Base-by-base conservation (phyloP, 371 early-diverging fungal species). In the Thermomucor indicae-seudaticae region DNA sequence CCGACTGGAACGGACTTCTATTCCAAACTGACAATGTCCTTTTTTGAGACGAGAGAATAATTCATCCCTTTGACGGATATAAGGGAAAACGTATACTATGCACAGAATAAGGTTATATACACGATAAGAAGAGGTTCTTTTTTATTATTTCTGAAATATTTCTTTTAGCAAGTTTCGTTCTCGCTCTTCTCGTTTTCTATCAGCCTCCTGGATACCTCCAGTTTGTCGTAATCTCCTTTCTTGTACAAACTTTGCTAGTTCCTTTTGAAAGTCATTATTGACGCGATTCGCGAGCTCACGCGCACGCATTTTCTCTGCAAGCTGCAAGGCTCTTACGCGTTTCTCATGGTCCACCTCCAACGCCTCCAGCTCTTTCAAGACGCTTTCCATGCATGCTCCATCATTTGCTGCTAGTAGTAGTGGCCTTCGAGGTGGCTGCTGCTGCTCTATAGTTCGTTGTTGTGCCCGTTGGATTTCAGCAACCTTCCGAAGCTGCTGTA, bases 261-360 rank as follows among this genome's bases (percentile, higher is more conserved):
- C 89, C 23, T 80, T 69, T 50, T 85, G 85, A 63, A 89, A 89
- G 47, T 84, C 86, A 47, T 88, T 80, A n/a, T n/a, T n/a, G 35
- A 83, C 75, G 30, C 76, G 64, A 47, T 75, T 68, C 2, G 79
- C 75, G 34, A 87, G 70, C 49, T 88, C 89, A 45, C 79, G 74
- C 38, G 78, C 74, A 0, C 91, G 69, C 54, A 77, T 37, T 50
- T 79, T 82, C 52, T 88, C 85, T 30, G 85, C 82, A 40, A 80
- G 67, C 5, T 78, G 78, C 55, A 91, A 58, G 3, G 91, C 91
- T 38, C 80, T 78, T 35, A 91, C 57, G 11, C 91, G 74, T 27
- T 72, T 70, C 10, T 72, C 54, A 23, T 82, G 82, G 60, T 90
- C 83, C 0, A 88, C 80, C 2, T 83, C 78, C 17, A 91, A 80